A percentile compares a stretch with the other conserved stretches of the same genome.
Conservation (phyloP, 2,329 filamentous ascomycete genomes). For the Elsinoe australis region DNA sequence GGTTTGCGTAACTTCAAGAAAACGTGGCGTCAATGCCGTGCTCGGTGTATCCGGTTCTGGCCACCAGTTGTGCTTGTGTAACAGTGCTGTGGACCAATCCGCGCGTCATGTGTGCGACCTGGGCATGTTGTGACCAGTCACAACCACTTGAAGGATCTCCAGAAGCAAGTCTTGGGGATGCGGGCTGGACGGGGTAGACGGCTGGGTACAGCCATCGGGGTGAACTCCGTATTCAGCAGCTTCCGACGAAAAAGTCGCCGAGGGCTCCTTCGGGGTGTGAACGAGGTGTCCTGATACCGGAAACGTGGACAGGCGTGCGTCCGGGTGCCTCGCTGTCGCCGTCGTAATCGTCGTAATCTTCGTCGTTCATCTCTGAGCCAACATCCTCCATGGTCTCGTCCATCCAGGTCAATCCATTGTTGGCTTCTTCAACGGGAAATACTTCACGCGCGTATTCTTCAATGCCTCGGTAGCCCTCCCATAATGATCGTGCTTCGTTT, state of each 20-base stretch:
- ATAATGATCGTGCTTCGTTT: conserved; percentile 67
- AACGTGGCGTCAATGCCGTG: too few species aligned
- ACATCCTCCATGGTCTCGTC: conserved; percentile 26
- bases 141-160: neutral
- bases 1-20: too few species aligned
- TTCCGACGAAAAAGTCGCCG: conserved; percentile 21
- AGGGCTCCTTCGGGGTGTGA: conserved; percentile 19
- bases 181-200: too few species aligned
- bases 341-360: conserved; percentile 19
- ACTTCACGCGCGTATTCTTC: conserved; percentile 94
- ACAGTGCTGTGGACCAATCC: too few species aligned
- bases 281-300: conserved; percentile 19
- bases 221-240: conserved; percentile 17
- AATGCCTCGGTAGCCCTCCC: conserved; percentile 83
- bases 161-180: neutral
- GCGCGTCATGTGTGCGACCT: too few species aligned
- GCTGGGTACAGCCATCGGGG: neutral
- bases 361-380: conserved; percentile 21
- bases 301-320: conserved; percentile 17
- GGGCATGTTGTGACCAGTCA: too few species aligned
- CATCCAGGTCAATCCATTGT: conserved; percentile 95
- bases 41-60: too few species aligned
- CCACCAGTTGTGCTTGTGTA: too few species aligned
- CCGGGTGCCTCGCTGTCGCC: conserved; percentile 18
- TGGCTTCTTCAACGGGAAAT: conserved; percentile 88